Conservation (phyloP, 257 asterid genomes). For the Capsicum pubescens region DNA sequence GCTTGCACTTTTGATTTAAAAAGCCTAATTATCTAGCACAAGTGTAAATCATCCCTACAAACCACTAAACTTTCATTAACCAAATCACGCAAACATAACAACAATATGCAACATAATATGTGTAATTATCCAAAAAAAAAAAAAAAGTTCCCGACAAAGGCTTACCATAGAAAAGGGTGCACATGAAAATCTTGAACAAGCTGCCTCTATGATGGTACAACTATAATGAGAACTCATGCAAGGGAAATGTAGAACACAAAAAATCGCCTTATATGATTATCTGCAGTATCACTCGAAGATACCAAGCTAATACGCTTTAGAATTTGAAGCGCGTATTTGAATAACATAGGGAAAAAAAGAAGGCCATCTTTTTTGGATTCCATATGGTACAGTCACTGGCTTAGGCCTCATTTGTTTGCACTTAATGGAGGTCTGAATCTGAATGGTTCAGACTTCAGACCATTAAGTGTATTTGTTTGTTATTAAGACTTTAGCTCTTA, state of each 20-base stretch:
- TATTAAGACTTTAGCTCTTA: too few species aligned
- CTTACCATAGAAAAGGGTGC: slow-evolving; percentile 83
- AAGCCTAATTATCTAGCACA: background rate
- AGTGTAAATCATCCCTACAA: background rate
- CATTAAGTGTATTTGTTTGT: too few species aligned
- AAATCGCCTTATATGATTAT: slow-evolving; percentile 60
- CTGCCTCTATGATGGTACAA: slow-evolving; percentile 90
- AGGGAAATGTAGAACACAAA: slow-evolving; percentile 62
- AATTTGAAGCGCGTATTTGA: slow-evolving; percentile 46
- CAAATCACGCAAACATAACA: slow-evolving; percentile 10
- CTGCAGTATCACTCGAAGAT: slow-evolving; percentile 39
- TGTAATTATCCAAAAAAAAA: background rate
- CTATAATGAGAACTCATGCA: slow-evolving; percentile 50
- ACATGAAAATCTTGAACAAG: slow-evolving; percentile 67
- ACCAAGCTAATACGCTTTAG: slow-evolving; percentile 43
- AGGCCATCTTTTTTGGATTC: too few species aligned
- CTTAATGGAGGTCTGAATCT: too few species aligned
- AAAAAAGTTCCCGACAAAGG: background rate
- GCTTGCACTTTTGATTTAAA: background rate
- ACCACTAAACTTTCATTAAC: background rate
- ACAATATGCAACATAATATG: slow-evolving; percentile 7
- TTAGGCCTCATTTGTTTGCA: too few species aligned
- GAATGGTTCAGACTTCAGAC: too few species aligned
- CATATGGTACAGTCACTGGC: too few species aligned
- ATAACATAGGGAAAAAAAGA: too few species aligned